Percentiles rank a stretch among this genome's conserved stretches.
Conservation (phyloP, 192 early-diverging fungal species). For the Backusella tarrabulga region DNA sequence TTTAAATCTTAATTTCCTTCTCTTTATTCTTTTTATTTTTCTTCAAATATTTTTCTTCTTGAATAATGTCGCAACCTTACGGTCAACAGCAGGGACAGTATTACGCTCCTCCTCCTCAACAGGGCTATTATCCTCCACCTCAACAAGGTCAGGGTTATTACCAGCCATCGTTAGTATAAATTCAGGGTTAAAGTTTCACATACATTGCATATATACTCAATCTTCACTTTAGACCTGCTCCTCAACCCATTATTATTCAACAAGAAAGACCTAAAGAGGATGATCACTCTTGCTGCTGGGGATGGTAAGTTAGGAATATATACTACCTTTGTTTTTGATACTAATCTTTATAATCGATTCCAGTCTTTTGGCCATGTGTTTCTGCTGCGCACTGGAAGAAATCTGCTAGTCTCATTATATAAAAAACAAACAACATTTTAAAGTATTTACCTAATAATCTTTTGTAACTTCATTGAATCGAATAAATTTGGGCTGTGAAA, state of each 20-base stretch:
- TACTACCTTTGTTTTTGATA: background rate
- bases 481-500: background rate
- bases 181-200: background rate
- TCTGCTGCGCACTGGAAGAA: constrained; percentile 16
- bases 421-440: background rate
- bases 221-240: constrained; percentile 9
- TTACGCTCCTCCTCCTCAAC: background rate
- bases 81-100: background rate
- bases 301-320: constrained; percentile 16
- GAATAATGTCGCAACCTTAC: background rate
- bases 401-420: background rate
- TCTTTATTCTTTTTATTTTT: background rate
- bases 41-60: background rate
- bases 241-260: constrained; percentile 24
- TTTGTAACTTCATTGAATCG: background rate
- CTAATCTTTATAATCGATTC: background rate
- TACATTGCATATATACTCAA: background rate
- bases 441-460: background rate
- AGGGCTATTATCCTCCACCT: background rate
- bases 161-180: constrained; percentile 4
- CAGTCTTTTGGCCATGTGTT: constrained; percentile 13
- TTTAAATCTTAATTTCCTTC: constrained; percentile 1
- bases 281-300: constrained; percentile 15
- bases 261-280: constrained; percentile 8
- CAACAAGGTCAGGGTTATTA: constrained; percentile 5